These are phyloP conservation scores for Trebouxia sp. DNA, from an alignment of 139 green algal species.

Conservation along the genomic window DNA sequence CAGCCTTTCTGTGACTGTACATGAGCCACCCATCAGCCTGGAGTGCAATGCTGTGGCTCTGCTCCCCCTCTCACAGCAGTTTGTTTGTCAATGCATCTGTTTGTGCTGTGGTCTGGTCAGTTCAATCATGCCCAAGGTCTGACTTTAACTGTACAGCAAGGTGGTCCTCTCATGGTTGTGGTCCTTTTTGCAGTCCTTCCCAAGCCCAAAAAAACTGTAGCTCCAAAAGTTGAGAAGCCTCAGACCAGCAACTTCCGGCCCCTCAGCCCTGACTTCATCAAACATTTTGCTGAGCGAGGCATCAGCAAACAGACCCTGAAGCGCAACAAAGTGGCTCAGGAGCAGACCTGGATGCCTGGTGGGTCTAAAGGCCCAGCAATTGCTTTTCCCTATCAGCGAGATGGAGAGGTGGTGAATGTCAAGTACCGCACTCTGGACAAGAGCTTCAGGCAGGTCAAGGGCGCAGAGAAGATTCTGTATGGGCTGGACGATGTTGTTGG, in stretches of 20 bases:
- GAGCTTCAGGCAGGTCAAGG: constrained; percentile 77
- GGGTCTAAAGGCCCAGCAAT: constrained; percentile 36
- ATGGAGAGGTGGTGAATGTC: constrained; percentile 80
- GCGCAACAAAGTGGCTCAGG: constrained; percentile 57
- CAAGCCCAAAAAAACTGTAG: neutral
- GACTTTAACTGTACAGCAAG: neutral
- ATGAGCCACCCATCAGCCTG: too few relatives aligned
- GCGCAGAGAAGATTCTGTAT: constrained; percentile 84
- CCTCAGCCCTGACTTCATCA: constrained; percentile 34
- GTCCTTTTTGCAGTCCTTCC: neutral
- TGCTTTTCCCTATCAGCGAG: constrained; percentile 82
- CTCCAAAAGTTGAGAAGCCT: constrained; percentile 32
- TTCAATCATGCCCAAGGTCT: neutral
- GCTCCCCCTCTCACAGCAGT: too few relatives aligned
- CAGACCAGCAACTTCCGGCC: constrained; percentile 36
- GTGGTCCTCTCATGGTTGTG: neutral
- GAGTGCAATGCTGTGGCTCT: too few relatives aligned
- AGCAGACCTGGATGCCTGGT: constrained; percentile 24
- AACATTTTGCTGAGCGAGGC: constrained; percentile 60
- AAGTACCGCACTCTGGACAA: constrained; percentile 87
- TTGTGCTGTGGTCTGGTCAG: too few relatives aligned
- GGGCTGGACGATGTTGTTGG: constrained; percentile 81
- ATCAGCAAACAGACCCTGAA: constrained; percentile 59
- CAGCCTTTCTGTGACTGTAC: too few relatives aligned
- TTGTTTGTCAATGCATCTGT: too few relatives aligned